These are phyloP conservation scores for Entomortierella beljakovae DNA, from an alignment of 192 early-diverging fungal species.

Conservation along the genomic window DNA sequence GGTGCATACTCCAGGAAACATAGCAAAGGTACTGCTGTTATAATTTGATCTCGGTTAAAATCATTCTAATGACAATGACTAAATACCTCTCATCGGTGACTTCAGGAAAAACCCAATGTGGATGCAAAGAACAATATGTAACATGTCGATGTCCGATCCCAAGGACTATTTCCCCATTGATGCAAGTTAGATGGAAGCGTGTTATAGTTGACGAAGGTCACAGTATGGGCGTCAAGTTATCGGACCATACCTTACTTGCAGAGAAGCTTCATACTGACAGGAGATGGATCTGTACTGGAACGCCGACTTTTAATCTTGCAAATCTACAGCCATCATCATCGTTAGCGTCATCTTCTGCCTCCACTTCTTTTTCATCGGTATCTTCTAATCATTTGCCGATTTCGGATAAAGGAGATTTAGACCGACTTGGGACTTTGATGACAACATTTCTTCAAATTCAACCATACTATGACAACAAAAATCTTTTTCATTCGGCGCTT, in stretches of 20 bases:
- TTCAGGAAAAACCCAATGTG: conserved; percentile 3
- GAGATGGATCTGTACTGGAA: conserved; percentile 83
- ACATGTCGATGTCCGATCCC: conserved; percentile 27
- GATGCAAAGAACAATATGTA: conserved; percentile 24
- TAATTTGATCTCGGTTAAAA: not conserved
- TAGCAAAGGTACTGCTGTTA: conserved; percentile 13
- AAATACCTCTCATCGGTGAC: not conserved
- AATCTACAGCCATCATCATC: conserved; percentile 43
- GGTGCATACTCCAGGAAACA: conserved; percentile 43
- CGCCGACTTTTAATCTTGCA: conserved; percentile 72
- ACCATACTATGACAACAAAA: conserved; percentile 65
- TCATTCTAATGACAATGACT: too few relatives aligned
- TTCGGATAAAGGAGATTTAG: conserved; percentile 60
- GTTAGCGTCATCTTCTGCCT: not conserved
- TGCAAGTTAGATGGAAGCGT: conserved; percentile 80
- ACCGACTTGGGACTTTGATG: conserved; percentile 68
- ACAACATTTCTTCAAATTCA: conserved; percentile 69
- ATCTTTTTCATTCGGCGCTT: conserved; percentile 63
- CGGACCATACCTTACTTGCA: conserved; percentile 63
- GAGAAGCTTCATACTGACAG: conserved; percentile 66
- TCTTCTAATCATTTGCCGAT: not conserved
- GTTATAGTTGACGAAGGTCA: conserved; percentile 90
- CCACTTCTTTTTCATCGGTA: not conserved
- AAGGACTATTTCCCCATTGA: conserved; percentile 70
- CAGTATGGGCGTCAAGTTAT: conserved; percentile 64